Evolutionary conservation across 305 asterid genomes (phyloP).

Genomic region (Solanum hybrid): DNA sequence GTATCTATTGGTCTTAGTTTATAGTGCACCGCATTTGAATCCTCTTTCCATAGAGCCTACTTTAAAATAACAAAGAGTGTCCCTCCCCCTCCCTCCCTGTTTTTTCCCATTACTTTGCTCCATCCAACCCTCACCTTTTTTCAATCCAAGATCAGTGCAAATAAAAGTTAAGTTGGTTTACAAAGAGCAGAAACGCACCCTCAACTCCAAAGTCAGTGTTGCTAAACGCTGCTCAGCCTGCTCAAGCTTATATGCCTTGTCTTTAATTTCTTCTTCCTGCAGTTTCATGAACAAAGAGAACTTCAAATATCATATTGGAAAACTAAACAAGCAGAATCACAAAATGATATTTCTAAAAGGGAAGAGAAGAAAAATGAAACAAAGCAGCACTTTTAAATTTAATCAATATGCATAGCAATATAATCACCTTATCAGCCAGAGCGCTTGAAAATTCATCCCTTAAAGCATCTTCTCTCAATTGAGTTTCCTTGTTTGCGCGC

Average conservation of each 20-base stretch:
- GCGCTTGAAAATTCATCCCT: constrained; percentile 61
- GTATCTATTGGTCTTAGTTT: not conserved
- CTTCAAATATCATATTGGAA: constrained; percentile 3
- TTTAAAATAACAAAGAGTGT: not conserved
- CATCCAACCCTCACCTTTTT: not conserved
- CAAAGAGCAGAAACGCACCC: constrained; percentile 42
- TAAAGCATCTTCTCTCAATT: constrained; percentile 68
- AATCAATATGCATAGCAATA: not conserved
- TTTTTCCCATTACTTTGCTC: not conserved
- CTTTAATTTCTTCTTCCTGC: constrained; percentile 81
- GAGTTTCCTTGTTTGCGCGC: constrained; percentile 73
- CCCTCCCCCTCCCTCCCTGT: not conserved
- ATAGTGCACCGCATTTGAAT: not conserved
- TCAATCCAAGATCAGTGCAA: not conserved
- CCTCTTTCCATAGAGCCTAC: not conserved
- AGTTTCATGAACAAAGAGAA: constrained; percentile 3
- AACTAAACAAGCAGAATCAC: not conserved
- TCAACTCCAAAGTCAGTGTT: constrained; percentile 65
- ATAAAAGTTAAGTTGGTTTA: not conserved
- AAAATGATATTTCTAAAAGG: not conserved
- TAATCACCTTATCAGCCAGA: constrained; percentile 67
- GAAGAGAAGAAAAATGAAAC: not conserved
- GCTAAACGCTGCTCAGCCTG: constrained; percentile 78
- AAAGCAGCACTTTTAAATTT: not conserved
- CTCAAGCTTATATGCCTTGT: constrained; percentile 57